Evolutionary conservation across 805 yeast species (phyloP).

Genomic region (Candida hispaniensis): DNA sequence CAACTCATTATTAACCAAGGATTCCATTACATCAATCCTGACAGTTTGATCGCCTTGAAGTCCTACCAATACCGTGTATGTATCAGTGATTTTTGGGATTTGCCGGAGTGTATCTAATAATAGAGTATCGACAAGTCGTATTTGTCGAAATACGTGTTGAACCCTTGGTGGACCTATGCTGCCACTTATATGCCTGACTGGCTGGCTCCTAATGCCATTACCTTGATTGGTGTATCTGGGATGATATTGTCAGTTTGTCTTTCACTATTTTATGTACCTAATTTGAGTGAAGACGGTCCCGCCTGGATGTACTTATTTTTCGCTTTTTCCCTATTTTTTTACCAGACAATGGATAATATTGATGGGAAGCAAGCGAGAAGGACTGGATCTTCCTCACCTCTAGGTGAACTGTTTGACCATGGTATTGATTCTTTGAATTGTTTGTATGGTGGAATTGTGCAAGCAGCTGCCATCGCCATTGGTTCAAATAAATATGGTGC

Average conservation of each 20-base stretch:
- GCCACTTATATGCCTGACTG: conserved; percentile 71
- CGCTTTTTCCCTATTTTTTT: conserved; percentile 75
- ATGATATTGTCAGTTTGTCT: conserved; percentile 50
- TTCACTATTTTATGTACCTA: conserved; percentile 65
- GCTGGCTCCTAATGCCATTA: conserved; percentile 93
- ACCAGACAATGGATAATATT: conserved; percentile 94
- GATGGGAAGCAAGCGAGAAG: conserved; percentile 94
- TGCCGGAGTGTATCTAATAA: background rate
- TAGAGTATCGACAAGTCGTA: conserved; percentile 66
- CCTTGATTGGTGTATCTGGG: conserved; percentile 67
- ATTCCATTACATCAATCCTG: conserved; percentile 17
- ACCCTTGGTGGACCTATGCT: conserved; percentile 77
- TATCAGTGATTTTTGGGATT: background rate
- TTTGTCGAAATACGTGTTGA: conserved; percentile 62
- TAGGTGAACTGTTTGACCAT: conserved; percentile 93
- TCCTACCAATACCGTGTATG: conserved; percentile 25
- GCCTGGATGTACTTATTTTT: conserved; percentile 68
- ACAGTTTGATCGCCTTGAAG: conserved; percentile 22
- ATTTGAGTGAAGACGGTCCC: conserved; percentile 49
- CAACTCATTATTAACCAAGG: too few species aligned
- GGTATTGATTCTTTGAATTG: conserved; percentile 71
- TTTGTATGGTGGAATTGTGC: conserved; percentile 62
- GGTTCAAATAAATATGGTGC: conserved; percentile 73
- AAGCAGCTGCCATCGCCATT: conserved; percentile 64
- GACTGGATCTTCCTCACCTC: conserved; percentile 88